Percentiles rank a stretch among this genome's conserved stretches.
These are phyloP conservation scores for Hamigera avellanea DNA, from an alignment of 495 filamentous ascomycete species.

Conservation along the genomic window DNA sequence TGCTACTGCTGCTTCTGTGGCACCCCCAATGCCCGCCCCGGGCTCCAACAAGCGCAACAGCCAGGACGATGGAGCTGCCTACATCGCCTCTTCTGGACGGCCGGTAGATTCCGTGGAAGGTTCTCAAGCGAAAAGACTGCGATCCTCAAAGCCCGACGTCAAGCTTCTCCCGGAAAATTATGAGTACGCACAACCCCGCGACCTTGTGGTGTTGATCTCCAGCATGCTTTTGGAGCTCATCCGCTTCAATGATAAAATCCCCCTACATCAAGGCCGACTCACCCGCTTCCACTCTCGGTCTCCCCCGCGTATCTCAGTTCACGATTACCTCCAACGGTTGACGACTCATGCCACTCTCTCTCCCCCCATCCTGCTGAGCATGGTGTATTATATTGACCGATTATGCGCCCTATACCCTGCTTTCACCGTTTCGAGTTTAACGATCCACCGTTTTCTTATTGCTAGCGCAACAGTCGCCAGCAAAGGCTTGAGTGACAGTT, in stretches of 20 bases:
- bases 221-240: constrained; percentile 95
- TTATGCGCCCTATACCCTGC: constrained; percentile 82
- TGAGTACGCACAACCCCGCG: constrained; percentile 64
- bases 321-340: constrained; percentile 83
- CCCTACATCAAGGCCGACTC: constrained; percentile 68
- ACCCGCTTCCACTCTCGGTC: constrained; percentile 95
- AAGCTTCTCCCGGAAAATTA: constrained; percentile 71
- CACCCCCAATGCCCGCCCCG: constrained; percentile 26
- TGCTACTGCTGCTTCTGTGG: constrained; percentile 13
- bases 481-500: constrained; percentile 90
- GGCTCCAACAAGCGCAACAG: constrained; percentile 34
- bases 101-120: constrained; percentile 36
- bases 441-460: constrained; percentile 94
- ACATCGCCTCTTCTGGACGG: constrained; percentile 30
- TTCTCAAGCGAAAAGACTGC: constrained; percentile 40
- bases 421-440: constrained; percentile 89
- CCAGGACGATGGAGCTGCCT: constrained; percentile 17
- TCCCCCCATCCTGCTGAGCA: constrained; percentile 91
- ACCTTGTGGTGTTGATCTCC: constrained; percentile 80
- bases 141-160: constrained; percentile 41
- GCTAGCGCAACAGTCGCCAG: constrained; percentile 89
- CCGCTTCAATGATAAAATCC: constrained; percentile 80
- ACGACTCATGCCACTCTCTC: constrained; percentile 89
- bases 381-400: constrained; percentile 99
- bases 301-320: constrained; percentile 84